A percentile compares a stretch with the other conserved stretches of the same genome.
Conservation (phyloP, 2,329 filamentous ascomycete species). For the Ustulina deusta region DNA sequence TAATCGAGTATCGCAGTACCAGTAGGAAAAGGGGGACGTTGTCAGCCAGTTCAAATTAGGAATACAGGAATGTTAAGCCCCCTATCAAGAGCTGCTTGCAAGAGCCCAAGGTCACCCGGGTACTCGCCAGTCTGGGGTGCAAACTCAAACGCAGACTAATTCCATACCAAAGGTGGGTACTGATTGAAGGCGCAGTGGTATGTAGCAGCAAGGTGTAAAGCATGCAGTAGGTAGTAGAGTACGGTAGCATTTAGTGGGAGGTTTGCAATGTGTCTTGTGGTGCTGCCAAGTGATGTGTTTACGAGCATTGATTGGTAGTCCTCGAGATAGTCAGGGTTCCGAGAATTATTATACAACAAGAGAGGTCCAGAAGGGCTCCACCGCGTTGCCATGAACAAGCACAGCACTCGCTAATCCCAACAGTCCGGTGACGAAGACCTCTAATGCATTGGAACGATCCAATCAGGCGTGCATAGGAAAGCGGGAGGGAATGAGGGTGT, state of each 20-base stretch:
- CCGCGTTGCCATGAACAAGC: conserved; percentile 5
- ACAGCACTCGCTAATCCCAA: conserved; percentile 16
- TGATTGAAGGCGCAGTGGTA: background rate
- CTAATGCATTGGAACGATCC: conserved; percentile 17
- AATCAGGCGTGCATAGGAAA: conserved; percentile 5
- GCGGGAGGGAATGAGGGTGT: background rate
- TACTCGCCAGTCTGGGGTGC: background rate
- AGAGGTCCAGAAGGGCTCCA: background rate
- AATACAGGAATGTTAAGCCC: background rate
- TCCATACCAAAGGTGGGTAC: background rate
- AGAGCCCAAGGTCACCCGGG: background rate
- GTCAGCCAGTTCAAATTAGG: background rate
- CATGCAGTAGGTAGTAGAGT: conserved; percentile 9
- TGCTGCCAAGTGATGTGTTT: conserved; percentile 1
- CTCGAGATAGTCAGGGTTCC: conserved; percentile 6
- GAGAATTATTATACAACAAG: conserved; percentile 25
- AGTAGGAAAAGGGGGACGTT: background rate
- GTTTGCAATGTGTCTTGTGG: conserved; percentile 1
- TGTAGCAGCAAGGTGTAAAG: conserved; percentile 2
- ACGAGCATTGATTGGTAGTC: conserved; percentile 12
- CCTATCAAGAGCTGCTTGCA: background rate
- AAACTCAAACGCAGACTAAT: background rate
- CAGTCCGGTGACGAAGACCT: conserved; percentile 16
- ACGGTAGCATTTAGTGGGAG: conserved; percentile 3
- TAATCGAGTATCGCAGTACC: background rate